These are phyloP conservation scores for Sporobolomyces pararoseus DNA, from an alignment of 768 basidiomycete genomes.

Conservation along the genomic window DNA sequence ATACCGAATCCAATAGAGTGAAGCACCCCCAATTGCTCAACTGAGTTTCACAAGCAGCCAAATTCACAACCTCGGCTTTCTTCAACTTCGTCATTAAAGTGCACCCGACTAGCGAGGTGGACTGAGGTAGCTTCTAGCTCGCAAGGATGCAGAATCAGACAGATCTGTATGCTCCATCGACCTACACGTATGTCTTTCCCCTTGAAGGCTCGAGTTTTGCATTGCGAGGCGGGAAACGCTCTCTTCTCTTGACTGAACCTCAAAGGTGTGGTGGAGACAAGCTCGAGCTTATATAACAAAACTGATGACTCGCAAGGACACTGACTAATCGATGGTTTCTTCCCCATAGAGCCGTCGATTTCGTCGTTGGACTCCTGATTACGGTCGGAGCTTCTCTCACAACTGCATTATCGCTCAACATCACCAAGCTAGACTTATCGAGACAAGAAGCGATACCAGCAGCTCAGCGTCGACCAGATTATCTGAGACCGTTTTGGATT, in stretches of 20 bases:
- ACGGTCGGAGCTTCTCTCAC: conserved; percentile 54
- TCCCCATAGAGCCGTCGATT: conserved; percentile 33
- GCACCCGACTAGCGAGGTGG: too few species aligned
- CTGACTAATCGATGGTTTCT: not conserved
- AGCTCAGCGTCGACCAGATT: conserved; percentile 67
- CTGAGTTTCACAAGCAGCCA: too few species aligned
- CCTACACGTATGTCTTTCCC: conserved; percentile 13
- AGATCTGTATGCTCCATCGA: conserved; percentile 19
- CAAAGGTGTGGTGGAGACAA: too few species aligned
- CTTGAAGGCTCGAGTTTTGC: too few species aligned
- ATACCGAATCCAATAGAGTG: too few species aligned
- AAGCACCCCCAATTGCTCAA: too few species aligned
- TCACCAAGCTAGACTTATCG: conserved; percentile 90
- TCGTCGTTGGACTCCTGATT: conserved; percentile 63
- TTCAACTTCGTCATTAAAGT: not conserved
- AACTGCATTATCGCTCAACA: conserved; percentile 67
- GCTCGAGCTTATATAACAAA: too few species aligned
- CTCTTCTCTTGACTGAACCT: too few species aligned
- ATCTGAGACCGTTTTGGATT: conserved; percentile 80
- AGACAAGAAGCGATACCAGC: conserved; percentile 73
- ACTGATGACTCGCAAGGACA: not conserved
- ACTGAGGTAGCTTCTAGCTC: not conserved
- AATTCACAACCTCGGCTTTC: not conserved
- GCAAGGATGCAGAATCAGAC: conserved; percentile 28
- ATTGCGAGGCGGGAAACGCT: too few species aligned